Evolutionary conservation across 108 stramenopile genomes (phyloP).

Genomic region (Fragilariopsis cylindrus): DNA sequence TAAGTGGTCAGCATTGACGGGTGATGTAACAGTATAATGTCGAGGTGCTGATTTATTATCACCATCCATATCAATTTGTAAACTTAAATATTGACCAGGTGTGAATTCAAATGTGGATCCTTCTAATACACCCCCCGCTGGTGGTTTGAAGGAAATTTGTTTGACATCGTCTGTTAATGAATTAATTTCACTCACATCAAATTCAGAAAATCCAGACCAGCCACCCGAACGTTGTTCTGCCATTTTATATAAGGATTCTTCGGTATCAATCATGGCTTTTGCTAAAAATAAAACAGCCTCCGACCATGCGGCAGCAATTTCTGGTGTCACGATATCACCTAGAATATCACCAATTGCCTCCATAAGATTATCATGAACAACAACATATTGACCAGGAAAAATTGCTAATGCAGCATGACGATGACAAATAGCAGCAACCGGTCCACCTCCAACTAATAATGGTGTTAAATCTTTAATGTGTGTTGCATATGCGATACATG

Average conservation of each 20-base stretch:
- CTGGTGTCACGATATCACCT: constrained; percentile 11
- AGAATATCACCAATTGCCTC: constrained; percentile 24
- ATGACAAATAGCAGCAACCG: constrained; percentile 13
- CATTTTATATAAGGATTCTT: constrained; percentile 1
- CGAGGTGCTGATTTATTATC: constrained; percentile 12
- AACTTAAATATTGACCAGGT: constrained; percentile 16
- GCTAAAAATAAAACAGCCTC: constrained; percentile 19
- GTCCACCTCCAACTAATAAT: constrained; percentile 3
- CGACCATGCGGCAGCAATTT: constrained; percentile 19
- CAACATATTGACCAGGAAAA: constrained; percentile 8
- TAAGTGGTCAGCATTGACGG: constrained; percentile 2
- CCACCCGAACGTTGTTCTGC: constrained; percentile 8
- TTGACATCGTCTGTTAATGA: constrained; percentile 3
- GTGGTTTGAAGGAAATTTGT: constrained; percentile 18
- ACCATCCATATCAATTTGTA: constrained; percentile 22
- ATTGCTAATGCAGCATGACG: constrained; percentile 12
- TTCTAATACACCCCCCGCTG: not conserved
- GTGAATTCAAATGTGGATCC: constrained; percentile 23
- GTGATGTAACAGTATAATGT: constrained; percentile 18
- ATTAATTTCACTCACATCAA: constrained; percentile 12
- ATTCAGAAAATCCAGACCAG: constrained; percentile 18
- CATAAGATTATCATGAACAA: constrained; percentile 15
- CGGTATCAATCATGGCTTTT: constrained; percentile 16
- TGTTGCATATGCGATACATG: constrained; percentile 8
- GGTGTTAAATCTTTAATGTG: constrained; percentile 9